These are phyloP conservation scores for Leucaena leucocephala DNA, from an alignment of 306 rosid genomes.

Conservation along the genomic window DNA sequence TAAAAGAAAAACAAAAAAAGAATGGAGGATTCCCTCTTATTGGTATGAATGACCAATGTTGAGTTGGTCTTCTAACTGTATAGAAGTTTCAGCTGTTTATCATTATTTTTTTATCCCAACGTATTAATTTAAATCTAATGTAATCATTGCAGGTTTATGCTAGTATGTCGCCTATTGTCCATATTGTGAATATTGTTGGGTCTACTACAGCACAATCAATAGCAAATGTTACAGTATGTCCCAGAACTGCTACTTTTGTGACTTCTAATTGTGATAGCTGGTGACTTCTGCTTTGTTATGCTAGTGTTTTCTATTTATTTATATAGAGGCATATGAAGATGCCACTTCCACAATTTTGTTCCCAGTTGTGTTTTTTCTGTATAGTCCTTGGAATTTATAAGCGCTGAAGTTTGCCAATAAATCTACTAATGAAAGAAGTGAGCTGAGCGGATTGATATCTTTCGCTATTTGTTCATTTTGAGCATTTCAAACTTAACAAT, in stretches of 20 bases:
- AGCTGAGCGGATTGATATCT: background rate
- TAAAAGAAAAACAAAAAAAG: background rate
- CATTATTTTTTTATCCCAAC: conserved; percentile 16
- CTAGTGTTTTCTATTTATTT: background rate
- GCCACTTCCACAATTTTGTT: conserved; percentile 3
- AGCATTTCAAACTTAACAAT: conserved; percentile 17
- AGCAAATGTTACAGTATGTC: conserved; percentile 79
- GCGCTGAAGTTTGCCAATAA: conserved; percentile 5
- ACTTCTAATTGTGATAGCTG: conserved; percentile 5
- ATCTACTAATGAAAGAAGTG: conserved; percentile 21
- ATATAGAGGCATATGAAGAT: conserved; percentile 9
- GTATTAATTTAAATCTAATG: conserved; percentile 32
- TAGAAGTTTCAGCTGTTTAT: conserved; percentile 22
- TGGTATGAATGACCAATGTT: conserved; percentile 18
- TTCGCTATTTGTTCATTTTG: background rate
- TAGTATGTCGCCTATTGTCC: conserved; percentile 83
- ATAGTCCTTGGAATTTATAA: conserved; percentile 15
- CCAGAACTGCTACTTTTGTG: conserved; percentile 22
- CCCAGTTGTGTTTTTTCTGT: conserved; percentile 8
- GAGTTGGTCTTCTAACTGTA: conserved; percentile 16
- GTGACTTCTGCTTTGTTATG: conserved; percentile 7
- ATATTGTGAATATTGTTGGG: conserved; percentile 64
- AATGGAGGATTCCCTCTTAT: conserved; percentile 20
- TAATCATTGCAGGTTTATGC: conserved; percentile 78
- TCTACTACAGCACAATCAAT: conserved; percentile 68